Evolutionary conservation across 2,329 filamentous ascomycete genomes (phyloP).

Genomic region (Thermothelomyces thermophilus): DNA sequence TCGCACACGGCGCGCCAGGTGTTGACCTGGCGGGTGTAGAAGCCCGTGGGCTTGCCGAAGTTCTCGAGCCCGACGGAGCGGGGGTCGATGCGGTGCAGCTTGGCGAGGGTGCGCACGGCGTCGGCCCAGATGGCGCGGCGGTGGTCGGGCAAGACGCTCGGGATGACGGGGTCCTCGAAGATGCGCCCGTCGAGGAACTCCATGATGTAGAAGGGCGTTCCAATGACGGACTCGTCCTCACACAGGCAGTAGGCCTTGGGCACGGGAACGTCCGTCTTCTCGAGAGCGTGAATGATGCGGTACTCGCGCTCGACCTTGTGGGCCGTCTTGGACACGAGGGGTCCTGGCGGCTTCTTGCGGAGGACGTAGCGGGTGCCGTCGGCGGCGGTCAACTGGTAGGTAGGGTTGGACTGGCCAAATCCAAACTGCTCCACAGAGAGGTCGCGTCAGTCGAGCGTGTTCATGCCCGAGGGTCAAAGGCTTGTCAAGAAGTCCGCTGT

Average conservation of each 20-base stretch:
- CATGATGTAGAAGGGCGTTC: constrained; percentile 97
- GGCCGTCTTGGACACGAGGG: constrained; percentile 84
- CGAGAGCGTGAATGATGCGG: constrained; percentile 76
- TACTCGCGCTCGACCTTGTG: constrained; percentile 97
- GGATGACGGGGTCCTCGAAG: constrained; percentile 81
- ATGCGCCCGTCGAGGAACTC: constrained; percentile 90
- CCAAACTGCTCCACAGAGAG: constrained; percentile 64
- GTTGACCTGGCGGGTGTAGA: constrained; percentile 78
- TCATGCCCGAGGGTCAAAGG: background rate
- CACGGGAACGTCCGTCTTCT: constrained; percentile 70
- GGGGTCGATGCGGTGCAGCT: constrained; percentile 71
- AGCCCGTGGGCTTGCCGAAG: constrained; percentile 69
- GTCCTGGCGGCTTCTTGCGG: constrained; percentile 96
- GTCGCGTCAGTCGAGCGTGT: constrained; percentile 7
- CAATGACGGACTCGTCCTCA: constrained; percentile 71
- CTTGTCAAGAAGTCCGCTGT: background rate
- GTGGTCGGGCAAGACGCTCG: constrained; percentile 60
- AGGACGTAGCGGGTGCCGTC: constrained; percentile 71
- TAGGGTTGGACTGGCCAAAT: constrained; percentile 96
- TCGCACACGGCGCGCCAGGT: constrained; percentile 75
- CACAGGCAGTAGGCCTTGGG: constrained; percentile 80
- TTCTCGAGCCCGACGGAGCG: constrained; percentile 58
- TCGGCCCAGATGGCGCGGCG: constrained; percentile 78
- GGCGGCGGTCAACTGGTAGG: constrained; percentile 78
- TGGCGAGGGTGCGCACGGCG: constrained; percentile 75